A percentile compares a stretch with the other conserved stretches of the same genome.
Evolutionary conservation across 1,284 basidiomycete genomes (phyloP).

Genomic region (Rhodotorula sp.): DNA sequence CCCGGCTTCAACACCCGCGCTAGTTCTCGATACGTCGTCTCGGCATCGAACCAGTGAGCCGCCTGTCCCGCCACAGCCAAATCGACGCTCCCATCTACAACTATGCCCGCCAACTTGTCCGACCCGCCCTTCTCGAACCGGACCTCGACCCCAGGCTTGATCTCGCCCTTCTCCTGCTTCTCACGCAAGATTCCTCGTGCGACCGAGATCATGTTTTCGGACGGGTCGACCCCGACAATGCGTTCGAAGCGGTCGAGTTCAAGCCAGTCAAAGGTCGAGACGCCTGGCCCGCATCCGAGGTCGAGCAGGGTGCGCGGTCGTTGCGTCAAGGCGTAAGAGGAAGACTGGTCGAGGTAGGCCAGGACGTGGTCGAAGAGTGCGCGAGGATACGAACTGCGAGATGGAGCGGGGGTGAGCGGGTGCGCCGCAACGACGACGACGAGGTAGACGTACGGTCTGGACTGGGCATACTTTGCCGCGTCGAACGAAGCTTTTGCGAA

Average conservation of each 20-base stretch:
- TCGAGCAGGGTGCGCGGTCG: slow-evolving; percentile 32
- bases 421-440: background rate
- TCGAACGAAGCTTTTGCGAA: slow-evolving; percentile 37
- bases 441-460: slow-evolving; percentile 24
- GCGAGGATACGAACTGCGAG: slow-evolving; percentile 28
- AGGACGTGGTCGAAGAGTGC: slow-evolving; percentile 32
- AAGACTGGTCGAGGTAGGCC: slow-evolving; percentile 15
- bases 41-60: slow-evolving; percentile 82
- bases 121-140: slow-evolving; percentile 31
- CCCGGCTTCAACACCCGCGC: slow-evolving; percentile 63
- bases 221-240: slow-evolving; percentile 72
- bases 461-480: slow-evolving; percentile 29
- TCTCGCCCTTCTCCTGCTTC: slow-evolving; percentile 32
- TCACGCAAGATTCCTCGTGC: slow-evolving; percentile 55
- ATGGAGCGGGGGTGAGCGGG: background rate
- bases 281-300: slow-evolving; percentile 43
- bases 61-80: slow-evolving; percentile 75
- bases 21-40: slow-evolving; percentile 67
- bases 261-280: slow-evolving; percentile 34
- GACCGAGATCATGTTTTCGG: slow-evolving; percentile 66
- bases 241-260: slow-evolving; percentile 54
- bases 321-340: background rate
- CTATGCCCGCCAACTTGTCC: slow-evolving; percentile 60
- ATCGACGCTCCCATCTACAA: slow-evolving; percentile 64
- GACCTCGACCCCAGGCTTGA: slow-evolving; percentile 47